These are phyloP conservation scores for Xylaria acuta DNA, from an alignment of 495 filamentous ascomycete genomes.

Conservation along the genomic window DNA sequence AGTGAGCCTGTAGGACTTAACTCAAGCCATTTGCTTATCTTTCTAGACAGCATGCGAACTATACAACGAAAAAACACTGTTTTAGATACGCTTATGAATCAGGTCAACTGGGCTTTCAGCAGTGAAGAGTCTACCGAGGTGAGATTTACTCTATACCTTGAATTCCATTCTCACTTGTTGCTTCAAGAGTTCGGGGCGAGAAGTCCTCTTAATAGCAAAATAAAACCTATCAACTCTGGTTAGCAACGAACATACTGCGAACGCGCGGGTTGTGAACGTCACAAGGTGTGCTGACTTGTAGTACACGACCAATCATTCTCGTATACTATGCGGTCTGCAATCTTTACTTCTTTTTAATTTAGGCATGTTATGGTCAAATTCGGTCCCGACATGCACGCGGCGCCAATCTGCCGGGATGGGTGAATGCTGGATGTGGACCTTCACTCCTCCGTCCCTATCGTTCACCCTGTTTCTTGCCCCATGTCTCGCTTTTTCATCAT, in stretches of 20 bases:
- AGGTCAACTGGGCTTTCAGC: too few relatives aligned
- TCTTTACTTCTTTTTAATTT: conserved; percentile 4
- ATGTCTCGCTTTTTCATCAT: background rate
- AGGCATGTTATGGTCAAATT: background rate
- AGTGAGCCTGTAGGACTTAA: too few relatives aligned
- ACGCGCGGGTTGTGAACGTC: background rate
- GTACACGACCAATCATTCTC: conserved; percentile 7
- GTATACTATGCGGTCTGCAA: background rate
- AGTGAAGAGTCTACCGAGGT: too few relatives aligned
- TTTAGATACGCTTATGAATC: too few relatives aligned
- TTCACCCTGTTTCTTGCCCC: background rate
- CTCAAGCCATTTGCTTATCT: too few relatives aligned
- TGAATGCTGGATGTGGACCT: background rate
- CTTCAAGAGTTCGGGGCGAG: background rate
- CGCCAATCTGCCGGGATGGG: background rate
- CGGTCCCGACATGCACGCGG: background rate
- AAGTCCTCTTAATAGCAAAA: background rate
- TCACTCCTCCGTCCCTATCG: background rate
- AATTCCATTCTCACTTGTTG: background rate
- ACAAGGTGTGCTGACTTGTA: background rate
- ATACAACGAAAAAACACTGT: too few relatives aligned
- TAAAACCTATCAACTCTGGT: background rate
- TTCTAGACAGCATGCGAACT: too few relatives aligned
- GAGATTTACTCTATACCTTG: too few relatives aligned
- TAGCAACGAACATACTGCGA: background rate